Base-by-base conservation (phyloP, 1,284 basidiomycete genomes). In the Papiliotrema nemorosa region DNA sequence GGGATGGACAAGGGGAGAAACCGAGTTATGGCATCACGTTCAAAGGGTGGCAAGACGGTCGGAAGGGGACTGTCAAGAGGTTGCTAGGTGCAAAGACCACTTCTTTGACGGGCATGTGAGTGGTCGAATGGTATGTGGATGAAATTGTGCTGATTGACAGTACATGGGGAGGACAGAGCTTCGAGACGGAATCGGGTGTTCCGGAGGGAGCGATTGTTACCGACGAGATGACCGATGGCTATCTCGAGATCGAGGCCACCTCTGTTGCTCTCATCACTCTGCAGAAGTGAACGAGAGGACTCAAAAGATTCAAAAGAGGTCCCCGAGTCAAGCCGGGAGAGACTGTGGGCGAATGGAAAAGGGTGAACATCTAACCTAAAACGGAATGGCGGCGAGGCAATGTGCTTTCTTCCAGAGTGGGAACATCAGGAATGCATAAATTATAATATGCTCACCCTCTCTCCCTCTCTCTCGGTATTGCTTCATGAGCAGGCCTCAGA, bases 81-180 rank as follows among this genome's bases (percentile, higher is more conserved):
- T 35, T 52, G 21, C 12, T 31, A 9, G 40, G 24, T 14, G 44
- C 50, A 14, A 20, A 40, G 12, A 52, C 50, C 44, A 52, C 38
- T 20, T 26, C 50, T 16, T 25, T 35, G 16, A 26, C 26, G 10
- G 38, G 38, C 20, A 27, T 52, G 50, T 47, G 38, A 47, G 50
- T 41, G 9, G 37, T 20, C n/a, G n/a, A n/a, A 20, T 27, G 20
- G 13, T 47, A 3, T 7, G 40, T 2, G 12, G 27, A 3, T 31
- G 13, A 40, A 9, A 20, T 16, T 25, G 29, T 7, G 29, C 29
- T 20, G 38, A 25, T 13, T 7, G 12, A 13, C 7, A 57, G 58
- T 4, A 55, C 49, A 1, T 57, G 58, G 55, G 55, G 40, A 4
- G 47, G 47, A 21, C 49, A 52, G 22, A 41, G 18, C 35, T 57